phyloP scores from a whole-genome alignment of 2,329 filamentous ascomycete species.

The Alternaria longipes region DNA sequence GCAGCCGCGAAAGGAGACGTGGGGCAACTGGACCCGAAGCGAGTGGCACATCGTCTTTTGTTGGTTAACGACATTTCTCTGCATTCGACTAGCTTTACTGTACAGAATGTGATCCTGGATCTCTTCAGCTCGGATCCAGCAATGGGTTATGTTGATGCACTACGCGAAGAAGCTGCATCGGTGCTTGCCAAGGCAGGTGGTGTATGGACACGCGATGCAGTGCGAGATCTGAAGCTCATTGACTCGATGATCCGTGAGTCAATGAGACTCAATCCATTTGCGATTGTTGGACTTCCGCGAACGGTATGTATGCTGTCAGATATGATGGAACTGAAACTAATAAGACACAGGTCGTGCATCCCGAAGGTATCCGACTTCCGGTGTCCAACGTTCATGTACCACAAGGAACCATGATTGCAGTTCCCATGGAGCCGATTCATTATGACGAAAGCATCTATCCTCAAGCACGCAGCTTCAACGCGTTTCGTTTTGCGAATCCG shows the following conservation, averaged over 20 bases:
- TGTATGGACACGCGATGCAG: conserved; percentile 24
- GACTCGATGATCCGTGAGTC: conserved; percentile 27
- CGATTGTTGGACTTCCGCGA: conserved; percentile 21
- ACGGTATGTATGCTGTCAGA: conserved; percentile 11
- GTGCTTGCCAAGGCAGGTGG: conserved; percentile 19
- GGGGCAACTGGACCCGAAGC: conserved; percentile 22
- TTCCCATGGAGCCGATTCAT: conserved; percentile 27
- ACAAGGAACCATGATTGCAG: conserved; percentile 23
- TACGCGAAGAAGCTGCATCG: conserved; percentile 21
- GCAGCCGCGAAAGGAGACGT: conserved; percentile 19
- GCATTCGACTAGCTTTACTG: conserved; percentile 25
- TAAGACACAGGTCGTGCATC: conserved; percentile 21
- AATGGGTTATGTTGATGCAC: conserved; percentile 18
- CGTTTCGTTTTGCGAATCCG: conserved; percentile 26
- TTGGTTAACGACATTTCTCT: conserved; percentile 27
- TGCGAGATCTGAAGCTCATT: conserved; percentile 22
- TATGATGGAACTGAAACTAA: not conserved
- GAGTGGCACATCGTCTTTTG: conserved; percentile 25
- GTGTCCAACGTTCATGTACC: conserved; percentile 20
- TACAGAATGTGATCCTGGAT: conserved; percentile 27
- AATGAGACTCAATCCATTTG: conserved; percentile 28
- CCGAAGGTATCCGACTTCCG: conserved; percentile 16
- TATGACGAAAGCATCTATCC: conserved; percentile 22
- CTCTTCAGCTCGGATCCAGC: conserved; percentile 24
- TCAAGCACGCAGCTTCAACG: conserved; percentile 24